Evolutionary conservation across 176 grass and related monocot genomes (phyloP), one percentile per base, ranked within the genome.

Genomic region (Canna indica): DNA sequence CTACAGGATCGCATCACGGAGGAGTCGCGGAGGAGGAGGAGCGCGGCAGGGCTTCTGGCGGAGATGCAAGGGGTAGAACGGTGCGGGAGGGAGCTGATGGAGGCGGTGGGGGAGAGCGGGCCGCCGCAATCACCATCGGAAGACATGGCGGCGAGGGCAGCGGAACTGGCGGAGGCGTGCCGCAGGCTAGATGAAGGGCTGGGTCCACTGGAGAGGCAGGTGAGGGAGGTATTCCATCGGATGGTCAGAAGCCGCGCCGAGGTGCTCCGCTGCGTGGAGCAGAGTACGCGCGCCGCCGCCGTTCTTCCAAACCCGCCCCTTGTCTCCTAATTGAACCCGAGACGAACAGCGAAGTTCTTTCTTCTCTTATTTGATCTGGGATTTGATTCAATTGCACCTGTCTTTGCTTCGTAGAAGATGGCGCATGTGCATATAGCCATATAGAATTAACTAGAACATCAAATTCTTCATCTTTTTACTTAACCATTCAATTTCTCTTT

Each of bases 201-300:
- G 1, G 77, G 79, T 35, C 86, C 93, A 5, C 76, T 92, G 14
- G 93, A 97, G 68, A 67, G 81, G 50, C 84, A 92, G 83, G 84
- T 97, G 57, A 84, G 93, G 61, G 71, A 70, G 0, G 93, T 97
- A 39, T 97, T 97, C 80, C 93, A 97, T 69, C 61, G 84, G 64
- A 69, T 92, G 1, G 88, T 97, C 15, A 77, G 81, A 33, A 81
- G 77, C 74, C 86, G 88, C 16, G 68, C 75, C 1, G 92, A 88
- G 73, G 76, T 96, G 53, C 59, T 96, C 44, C 70, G 74, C 4
- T 81, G 71, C 67, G 76, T 88, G 15, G 88, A 83, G 47, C 80
- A 81, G 72, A 78, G 73, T 81, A 33, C 82, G 50, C 50, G 22
- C 50, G 20, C 18, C 50, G 50, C 18, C 50, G 22, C 50, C 50